A percentile compares a stretch with the other conserved stretches of the same genome.
phyloP scores from a whole-genome alignment of 306 rosid species.

The Senna siamea region DNA sequence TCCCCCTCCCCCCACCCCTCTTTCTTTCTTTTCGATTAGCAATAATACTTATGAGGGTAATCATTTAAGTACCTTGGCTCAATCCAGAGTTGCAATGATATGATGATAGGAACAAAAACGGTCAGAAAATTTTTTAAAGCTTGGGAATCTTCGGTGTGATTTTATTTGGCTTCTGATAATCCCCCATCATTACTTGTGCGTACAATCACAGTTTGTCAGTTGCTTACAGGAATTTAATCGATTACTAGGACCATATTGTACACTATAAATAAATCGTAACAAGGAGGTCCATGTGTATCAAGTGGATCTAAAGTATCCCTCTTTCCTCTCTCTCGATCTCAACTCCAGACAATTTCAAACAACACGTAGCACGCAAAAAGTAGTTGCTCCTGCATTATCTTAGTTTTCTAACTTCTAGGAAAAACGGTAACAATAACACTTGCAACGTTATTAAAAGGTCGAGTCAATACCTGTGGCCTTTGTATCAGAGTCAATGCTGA shows the following conservation, averaged over 20 bases:
- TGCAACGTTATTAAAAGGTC: background rate
- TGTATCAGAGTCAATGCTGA: constrained; percentile 61
- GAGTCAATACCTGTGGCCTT: constrained; percentile 46
- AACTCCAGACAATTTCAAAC: background rate
- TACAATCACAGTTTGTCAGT: background rate
- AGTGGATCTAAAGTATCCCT: background rate
- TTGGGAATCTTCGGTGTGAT: background rate
- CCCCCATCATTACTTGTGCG: background rate
- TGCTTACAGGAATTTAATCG: background rate
- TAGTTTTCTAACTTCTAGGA: background rate
- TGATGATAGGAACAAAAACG: background rate
- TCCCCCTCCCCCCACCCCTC: background rate
- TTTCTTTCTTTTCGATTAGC: too few species aligned
- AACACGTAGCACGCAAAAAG: background rate
- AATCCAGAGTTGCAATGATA: background rate
- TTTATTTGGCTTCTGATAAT: background rate
- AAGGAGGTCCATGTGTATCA: background rate
- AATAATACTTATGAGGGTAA: background rate
- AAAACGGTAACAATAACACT: background rate
- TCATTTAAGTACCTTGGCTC: background rate
- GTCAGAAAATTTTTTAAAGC: background rate
- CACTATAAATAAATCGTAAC: background rate
- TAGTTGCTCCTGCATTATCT: background rate
- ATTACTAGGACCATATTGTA: background rate
- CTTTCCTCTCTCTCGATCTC: background rate